Conservation (phyloP, 495 filamentous ascomycete genomes). For the Penicillium ucsense region DNA sequence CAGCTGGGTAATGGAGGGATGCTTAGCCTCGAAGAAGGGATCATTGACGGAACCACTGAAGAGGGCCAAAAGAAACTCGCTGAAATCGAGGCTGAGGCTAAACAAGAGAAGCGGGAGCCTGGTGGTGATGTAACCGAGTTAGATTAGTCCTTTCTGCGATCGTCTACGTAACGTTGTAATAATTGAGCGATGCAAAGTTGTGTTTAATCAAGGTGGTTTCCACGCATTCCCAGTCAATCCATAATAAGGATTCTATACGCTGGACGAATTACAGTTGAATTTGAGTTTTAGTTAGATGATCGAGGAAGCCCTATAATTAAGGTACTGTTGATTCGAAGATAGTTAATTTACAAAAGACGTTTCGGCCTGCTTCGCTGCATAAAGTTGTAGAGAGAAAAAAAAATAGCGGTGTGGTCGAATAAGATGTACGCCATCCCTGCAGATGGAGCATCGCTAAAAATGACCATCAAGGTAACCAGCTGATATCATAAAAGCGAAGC, state of each 20-base stretch:
- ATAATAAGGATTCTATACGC: too few relatives aligned
- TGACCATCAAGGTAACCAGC: not conserved
- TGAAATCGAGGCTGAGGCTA: conserved; percentile 60
- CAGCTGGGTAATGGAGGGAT: conserved; percentile 80
- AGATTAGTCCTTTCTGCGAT: conserved; percentile 17
- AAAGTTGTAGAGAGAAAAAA: conserved; percentile 14
- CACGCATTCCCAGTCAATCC: too few relatives aligned
- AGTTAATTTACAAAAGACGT: conserved; percentile 21
- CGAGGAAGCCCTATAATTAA: conserved; percentile 15
- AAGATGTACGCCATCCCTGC: too few relatives aligned
- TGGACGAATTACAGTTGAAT: too few relatives aligned
- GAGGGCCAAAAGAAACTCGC: conserved; percentile 72
- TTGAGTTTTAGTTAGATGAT: not conserved
- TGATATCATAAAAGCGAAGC: not conserved
- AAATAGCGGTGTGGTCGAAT: not conserved
- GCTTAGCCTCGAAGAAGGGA: conserved; percentile 81
- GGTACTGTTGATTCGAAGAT: conserved; percentile 18
- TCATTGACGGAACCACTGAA: conserved; percentile 93
- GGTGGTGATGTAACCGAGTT: conserved; percentile 33
- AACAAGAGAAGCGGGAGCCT: conserved; percentile 31
- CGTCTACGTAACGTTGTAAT: too few relatives aligned
- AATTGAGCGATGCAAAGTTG: too few relatives aligned
- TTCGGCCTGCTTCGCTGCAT: conserved; percentile 20
- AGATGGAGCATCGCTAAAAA: not conserved
- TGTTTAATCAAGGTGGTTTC: too few relatives aligned